These are phyloP conservation scores for Xanthoconium separans DNA, from an alignment of 1,284 basidiomycete species.

Conservation along the genomic window DNA sequence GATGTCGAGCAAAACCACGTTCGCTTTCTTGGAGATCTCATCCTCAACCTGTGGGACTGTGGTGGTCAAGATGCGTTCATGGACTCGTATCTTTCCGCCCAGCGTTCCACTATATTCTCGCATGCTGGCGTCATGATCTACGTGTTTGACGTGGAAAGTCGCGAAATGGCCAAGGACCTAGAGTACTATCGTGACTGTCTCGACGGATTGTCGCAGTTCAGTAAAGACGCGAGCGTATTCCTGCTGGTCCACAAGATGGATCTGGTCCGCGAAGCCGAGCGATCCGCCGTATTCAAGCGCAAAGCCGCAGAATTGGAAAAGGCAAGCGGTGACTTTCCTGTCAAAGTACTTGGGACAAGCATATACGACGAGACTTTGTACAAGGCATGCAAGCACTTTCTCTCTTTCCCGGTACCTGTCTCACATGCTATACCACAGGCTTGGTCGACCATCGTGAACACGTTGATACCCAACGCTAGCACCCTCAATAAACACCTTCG, in stretches of 20 bases:
- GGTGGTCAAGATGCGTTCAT: conserved; percentile 98
- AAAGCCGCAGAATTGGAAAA: conserved; percentile 68
- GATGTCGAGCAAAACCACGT: conserved; percentile 98
- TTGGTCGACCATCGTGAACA: conserved; percentile 97
- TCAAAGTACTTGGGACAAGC: conserved; percentile 88
- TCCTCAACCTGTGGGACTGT: conserved; percentile 97
- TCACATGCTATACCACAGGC: conserved; percentile 55
- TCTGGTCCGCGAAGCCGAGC: conserved; percentile 60
- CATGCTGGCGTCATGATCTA: conserved; percentile 97
- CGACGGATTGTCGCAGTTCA: conserved; percentile 72
- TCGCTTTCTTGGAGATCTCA: conserved; percentile 91
- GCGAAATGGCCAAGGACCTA: conserved; percentile 75
- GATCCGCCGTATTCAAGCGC: conserved; percentile 60
- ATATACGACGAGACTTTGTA: conserved; percentile 99
- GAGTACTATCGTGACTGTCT: conserved; percentile 88
- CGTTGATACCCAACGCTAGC: conserved; percentile 92
- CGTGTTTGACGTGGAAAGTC: conserved; percentile 90
- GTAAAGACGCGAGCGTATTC: conserved; percentile 84
- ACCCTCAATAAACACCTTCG: conserved; percentile 85
- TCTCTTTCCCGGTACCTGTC: conserved; percentile 3
- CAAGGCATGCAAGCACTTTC: conserved; percentile 56
- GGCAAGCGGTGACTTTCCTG: conserved; percentile 55
- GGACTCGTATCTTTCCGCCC: conserved; percentile 91
- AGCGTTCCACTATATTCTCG: conserved; percentile 91
- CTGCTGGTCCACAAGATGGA: conserved; percentile 98